Evolutionary conservation across 2,329 filamentous ascomycete genomes (phyloP).

Genomic region (Phoma sp.): DNA sequence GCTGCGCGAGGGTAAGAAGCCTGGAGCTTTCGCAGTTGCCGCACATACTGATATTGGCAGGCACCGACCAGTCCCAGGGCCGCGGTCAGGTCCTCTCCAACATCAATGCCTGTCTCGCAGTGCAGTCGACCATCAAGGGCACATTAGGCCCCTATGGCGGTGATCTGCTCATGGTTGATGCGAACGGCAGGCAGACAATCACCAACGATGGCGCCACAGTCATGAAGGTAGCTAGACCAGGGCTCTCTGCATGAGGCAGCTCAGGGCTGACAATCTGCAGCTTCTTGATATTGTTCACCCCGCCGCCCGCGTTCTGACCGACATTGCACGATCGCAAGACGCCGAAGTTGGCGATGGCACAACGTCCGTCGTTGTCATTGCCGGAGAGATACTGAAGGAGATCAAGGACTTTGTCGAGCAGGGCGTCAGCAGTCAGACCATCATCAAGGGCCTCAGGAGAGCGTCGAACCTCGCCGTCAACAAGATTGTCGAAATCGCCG

Average conservation of each 20-base stretch:
- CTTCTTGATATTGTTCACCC: slow-evolving; percentile 98
- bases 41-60: slow-evolving; percentile 57
- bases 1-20: slow-evolving; percentile 85
- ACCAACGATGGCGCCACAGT: slow-evolving; percentile 99
- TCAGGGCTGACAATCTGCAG: slow-evolving; percentile 52
- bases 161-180: slow-evolving; percentile 93
- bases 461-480: slow-evolving; percentile 91
- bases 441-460: slow-evolving; percentile 93
- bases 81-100: slow-evolving; percentile 97
- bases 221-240: slow-evolving; percentile 76
- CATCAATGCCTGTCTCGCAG: slow-evolving; percentile 96
- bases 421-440: slow-evolving; percentile 94
- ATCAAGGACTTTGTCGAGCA: slow-evolving; percentile 95
- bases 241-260: background rate
- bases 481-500: slow-evolving; percentile 97
- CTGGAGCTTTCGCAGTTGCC: slow-evolving; percentile 22
- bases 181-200: slow-evolving; percentile 94
- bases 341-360: slow-evolving; percentile 98
- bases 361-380: slow-evolving; percentile 94
- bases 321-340: slow-evolving; percentile 98
- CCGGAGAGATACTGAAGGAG: slow-evolving; percentile 98
- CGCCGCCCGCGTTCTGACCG: slow-evolving; percentile 93
- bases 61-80: slow-evolving; percentile 96
- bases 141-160: slow-evolving; percentile 97
- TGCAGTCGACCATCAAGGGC: slow-evolving; percentile 93